These are phyloP conservation scores for Neonectria neomacrospora DNA, from an alignment of 2,329 filamentous ascomycete species.

Conservation along the genomic window DNA sequence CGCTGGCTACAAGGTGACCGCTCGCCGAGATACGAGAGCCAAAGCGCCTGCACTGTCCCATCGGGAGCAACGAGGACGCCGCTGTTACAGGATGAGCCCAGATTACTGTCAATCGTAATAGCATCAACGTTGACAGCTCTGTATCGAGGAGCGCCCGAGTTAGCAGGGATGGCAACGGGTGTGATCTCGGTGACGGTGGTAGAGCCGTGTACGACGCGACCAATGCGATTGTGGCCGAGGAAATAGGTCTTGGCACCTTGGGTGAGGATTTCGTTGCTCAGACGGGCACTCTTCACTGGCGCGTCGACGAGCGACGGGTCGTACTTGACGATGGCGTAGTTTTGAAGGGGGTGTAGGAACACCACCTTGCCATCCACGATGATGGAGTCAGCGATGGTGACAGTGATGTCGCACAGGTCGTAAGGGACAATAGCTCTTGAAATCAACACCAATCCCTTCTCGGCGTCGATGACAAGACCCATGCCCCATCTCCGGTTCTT, in stretches of 20 bases:
- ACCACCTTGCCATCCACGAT: constrained; percentile 94
- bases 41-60: constrained; percentile 92
- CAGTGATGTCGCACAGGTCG: constrained; percentile 93
- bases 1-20: constrained; percentile 80
- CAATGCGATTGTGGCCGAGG: constrained; percentile 97
- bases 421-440: constrained; percentile 95
- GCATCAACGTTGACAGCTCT: constrained; percentile 96
- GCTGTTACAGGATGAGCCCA: constrained; percentile 91
- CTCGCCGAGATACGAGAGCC: constrained; percentile 97
- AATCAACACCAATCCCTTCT: constrained; percentile 93
- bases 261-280: constrained; percentile 84
- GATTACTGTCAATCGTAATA: constrained; percentile 93
- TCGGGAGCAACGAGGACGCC: constrained; percentile 91
- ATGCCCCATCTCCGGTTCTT: constrained; percentile 94
- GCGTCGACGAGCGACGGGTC: constrained; percentile 93
- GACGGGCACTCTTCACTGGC: constrained; percentile 87
- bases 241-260: constrained; percentile 96
- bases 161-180: constrained; percentile 94
- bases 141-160: constrained; percentile 90
- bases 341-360: constrained; percentile 95
- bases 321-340: constrained; percentile 96
- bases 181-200: constrained; percentile 98
- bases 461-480: constrained; percentile 96
- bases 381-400: constrained; percentile 97
- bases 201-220: constrained; percentile 90